Evolutionary conservation across 2,329 filamentous ascomycete genomes (phyloP), one percentile per base, ranked within the genome.

Genomic region (Bipolaris gigantea): DNA sequence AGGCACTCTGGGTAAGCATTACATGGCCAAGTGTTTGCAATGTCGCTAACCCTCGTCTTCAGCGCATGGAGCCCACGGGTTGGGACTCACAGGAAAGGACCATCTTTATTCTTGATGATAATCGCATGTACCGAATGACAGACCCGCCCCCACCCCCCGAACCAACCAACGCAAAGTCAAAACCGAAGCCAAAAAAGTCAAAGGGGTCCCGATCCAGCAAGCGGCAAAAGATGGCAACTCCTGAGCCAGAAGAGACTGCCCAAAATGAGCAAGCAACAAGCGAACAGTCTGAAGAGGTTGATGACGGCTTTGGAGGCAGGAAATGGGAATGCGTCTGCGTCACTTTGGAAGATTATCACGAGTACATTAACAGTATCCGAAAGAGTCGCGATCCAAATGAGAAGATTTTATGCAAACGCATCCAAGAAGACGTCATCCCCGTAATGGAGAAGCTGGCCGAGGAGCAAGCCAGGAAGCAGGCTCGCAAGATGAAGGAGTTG

Each of bases 271-370:
- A 61, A 7, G 50, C 45, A 25, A 19, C 36, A 3, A 42, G 19
- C 46, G 71, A 70, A 45, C 76, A 41, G 58, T 62, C 56, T 3
- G 66, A 70, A 25, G 53, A 63, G 19, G 69, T 60, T 2, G 82
- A 89, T 53, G 83, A 90, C 60, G 86, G 87, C 1, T 81, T 93
- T 16, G 89, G 87, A 16, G 88, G 86, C 6, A 89, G 88, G 76
- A 89, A 83, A 57, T 99, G 94, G 93, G 92, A 97, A 72, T 97
- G 92, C 67, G 69, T 99, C 38, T 94, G 92, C 35, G 83, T 96
- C 49, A 90, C 88, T 0, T 77, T 96, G 18, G 80, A 86, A 16
- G 90, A 99, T 48, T 90, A 96, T 59, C 84, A 84, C 48, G 75
- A 78, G 1, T 88, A 97, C 55, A 73, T 97, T 49, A 80, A 84